These are phyloP conservation scores for Mikania micrantha DNA, from an alignment of 129 eudicot genomes.

Conservation along the genomic window DNA sequence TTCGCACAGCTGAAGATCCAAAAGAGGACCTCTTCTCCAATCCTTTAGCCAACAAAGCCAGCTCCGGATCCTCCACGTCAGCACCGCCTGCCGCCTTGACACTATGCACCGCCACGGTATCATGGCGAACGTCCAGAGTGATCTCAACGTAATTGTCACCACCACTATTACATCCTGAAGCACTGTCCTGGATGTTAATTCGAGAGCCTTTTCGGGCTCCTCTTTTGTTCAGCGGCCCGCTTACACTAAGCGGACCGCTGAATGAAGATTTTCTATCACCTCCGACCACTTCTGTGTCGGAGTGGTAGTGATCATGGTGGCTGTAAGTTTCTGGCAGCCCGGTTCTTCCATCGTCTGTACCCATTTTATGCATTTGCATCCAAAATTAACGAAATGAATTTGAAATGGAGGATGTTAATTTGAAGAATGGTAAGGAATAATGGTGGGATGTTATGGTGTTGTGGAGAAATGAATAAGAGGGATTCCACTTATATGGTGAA, in stretches of 20 bases:
- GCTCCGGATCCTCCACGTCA: no score
- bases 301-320: constrained; percentile 39
- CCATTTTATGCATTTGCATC: constrained; percentile 36
- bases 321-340: constrained; percentile 26
- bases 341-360: constrained; percentile 23
- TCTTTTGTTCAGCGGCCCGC: constrained; percentile 55
- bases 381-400: background rate
- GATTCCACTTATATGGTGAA: constrained; percentile 33
- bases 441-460: background rate
- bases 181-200: constrained; percentile 1
- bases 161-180: no score
- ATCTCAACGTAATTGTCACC: no score
- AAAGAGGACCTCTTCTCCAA: no score
- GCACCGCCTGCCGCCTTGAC: no score
- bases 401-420: background rate
- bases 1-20: no score
- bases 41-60: no score
- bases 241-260: constrained; percentile 57
- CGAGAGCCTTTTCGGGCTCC: no score
- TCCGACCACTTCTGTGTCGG: constrained; percentile 56
- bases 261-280: constrained; percentile 31
- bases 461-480: constrained; percentile 15
- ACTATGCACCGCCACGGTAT: no score
- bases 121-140: no score
- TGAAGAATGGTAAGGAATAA: background rate